A percentile compares a stretch with the other conserved stretches of the same genome.
phyloP scores from a whole-genome alignment of 1,139 yeast species.

The Geotrichum bryndzae region DNA sequence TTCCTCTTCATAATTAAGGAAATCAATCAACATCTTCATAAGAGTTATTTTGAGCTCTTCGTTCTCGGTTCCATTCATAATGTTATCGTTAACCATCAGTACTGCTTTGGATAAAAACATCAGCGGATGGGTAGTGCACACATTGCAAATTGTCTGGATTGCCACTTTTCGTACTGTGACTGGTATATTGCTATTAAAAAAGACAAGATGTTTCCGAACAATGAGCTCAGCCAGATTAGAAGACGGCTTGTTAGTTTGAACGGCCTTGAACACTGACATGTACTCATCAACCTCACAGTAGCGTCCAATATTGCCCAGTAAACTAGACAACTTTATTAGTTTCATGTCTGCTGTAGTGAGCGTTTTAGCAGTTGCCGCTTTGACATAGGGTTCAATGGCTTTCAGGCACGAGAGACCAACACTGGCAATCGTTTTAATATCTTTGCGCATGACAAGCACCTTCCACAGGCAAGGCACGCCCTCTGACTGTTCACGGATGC shows the following conservation, averaged over 20 bases:
- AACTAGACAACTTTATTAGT: conserved; percentile 50
- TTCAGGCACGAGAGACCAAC: conserved; percentile 57
- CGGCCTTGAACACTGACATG: conserved; percentile 39
- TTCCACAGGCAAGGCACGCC: conserved; percentile 66
- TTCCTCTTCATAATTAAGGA: conserved; percentile 41
- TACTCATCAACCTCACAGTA: conserved; percentile 53
- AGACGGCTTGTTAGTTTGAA: conserved; percentile 36
- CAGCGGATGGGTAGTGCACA: conserved; percentile 58
- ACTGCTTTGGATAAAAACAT: conserved; percentile 48
- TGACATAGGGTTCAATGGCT: conserved; percentile 43
- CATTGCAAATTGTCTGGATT: conserved; percentile 48
- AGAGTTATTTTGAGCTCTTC: conserved; percentile 45
- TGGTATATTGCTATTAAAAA: conserved; percentile 40
- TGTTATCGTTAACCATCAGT: conserved; percentile 48
- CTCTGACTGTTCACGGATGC: conserved; percentile 52
- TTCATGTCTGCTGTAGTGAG: conserved; percentile 40
- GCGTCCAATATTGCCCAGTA: conserved; percentile 66
- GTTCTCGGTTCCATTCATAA: conserved; percentile 33
- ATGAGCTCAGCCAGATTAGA: conserved; percentile 54
- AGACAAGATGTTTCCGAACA: conserved; percentile 50
- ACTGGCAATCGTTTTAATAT: conserved; percentile 47
- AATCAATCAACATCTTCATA: conserved; percentile 49
- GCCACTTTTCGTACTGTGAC: conserved; percentile 45
- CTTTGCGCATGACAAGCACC: conserved; percentile 44
- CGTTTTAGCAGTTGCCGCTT: conserved; percentile 28